Evolutionary conservation across 441 rosid genomes (phyloP), one percentile per base, ranked within the genome.

Genomic region (Corymbia calophylla): DNA sequence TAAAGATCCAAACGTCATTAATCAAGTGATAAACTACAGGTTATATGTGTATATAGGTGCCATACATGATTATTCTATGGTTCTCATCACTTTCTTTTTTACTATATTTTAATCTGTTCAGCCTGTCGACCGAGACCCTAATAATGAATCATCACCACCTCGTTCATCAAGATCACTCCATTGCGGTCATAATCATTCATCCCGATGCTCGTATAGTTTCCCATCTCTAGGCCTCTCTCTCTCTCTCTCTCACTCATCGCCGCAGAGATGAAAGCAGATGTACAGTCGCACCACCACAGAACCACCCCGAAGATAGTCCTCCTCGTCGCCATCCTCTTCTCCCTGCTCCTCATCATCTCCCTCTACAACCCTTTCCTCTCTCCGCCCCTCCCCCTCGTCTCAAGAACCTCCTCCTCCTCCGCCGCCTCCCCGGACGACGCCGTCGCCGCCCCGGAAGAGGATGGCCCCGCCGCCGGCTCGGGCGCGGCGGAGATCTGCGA

Each of bases 351-450:
- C 82, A 64, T 94, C 88, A 90, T 93, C 89, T 95, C 98, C 88
- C 93, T 96, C n/a, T 92, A 92, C 68, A 95, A 93, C 90, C 95
- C 97, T 88, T 90, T 93, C 15, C 81, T 93, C 6, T 93, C 94
- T 80, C 92, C 92, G 92, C 93, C 93, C 64, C 60, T 91, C 88
- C 89, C 90, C 48, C 8, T 73, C 68, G 13, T 53, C 82, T 85
- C 92, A n/a, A 44, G n/a, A 44, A 44, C 51, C 86, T 21, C 70
- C 9, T 62, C 84, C 29, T 44, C 89, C 9, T 39, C 89, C 23
- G 15, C 32, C 86, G 15, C 47, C 60, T 44, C 53, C 8, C 9
- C 19, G n/a, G 73, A 32, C 25, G 27, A 56, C 16, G 17, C 27
- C n/a, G 21, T 21, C 64, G 7, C 27, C n/a, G 14, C 29, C 15